A percentile compares a stretch with the other conserved stretches of the same genome.
Conservation (phyloP, 345 rosid genomes). For the Murraya koenigii region DNA sequence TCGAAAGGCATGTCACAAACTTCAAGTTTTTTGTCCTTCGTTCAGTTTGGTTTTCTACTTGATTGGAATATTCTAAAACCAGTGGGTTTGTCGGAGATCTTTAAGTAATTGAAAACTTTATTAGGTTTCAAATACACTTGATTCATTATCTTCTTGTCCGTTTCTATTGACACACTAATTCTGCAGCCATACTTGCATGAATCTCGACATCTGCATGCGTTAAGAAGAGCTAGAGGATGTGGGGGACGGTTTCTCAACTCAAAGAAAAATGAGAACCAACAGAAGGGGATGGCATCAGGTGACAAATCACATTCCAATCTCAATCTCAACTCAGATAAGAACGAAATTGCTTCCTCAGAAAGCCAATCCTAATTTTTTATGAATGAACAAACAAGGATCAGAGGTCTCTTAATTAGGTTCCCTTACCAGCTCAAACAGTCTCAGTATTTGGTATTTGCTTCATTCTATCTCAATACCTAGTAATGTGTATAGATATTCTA, state of each 20-base stretch:
- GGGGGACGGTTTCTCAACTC: conserved; percentile 92
- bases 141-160: not conserved
- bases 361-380: conserved; percentile 38
- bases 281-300: conserved; percentile 43
- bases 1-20: conserved; percentile 54
- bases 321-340: conserved; percentile 59
- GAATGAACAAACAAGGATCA: conserved; percentile 1
- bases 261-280: conserved; percentile 57
- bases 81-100: not conserved
- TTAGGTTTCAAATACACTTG: not conserved
- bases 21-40: not conserved
- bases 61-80: not conserved
- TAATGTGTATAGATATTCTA: conserved; percentile 9
- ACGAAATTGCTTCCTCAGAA: conserved; percentile 39
- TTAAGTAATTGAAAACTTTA: not conserved
- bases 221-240: conserved; percentile 89
- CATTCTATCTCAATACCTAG: not conserved
- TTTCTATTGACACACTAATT: conserved; percentile 10
- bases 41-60: not conserved
- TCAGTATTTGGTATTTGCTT: not conserved
- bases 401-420: not conserved
- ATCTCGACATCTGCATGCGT: conserved; percentile 93
- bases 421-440: conserved; percentile 1
- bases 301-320: conserved; percentile 59
- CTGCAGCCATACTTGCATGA: conserved; percentile 96